Evolutionary conservation across 2,329 filamentous ascomycete species (phyloP).

Genomic region (Tolypocladium nubicola): DNA sequence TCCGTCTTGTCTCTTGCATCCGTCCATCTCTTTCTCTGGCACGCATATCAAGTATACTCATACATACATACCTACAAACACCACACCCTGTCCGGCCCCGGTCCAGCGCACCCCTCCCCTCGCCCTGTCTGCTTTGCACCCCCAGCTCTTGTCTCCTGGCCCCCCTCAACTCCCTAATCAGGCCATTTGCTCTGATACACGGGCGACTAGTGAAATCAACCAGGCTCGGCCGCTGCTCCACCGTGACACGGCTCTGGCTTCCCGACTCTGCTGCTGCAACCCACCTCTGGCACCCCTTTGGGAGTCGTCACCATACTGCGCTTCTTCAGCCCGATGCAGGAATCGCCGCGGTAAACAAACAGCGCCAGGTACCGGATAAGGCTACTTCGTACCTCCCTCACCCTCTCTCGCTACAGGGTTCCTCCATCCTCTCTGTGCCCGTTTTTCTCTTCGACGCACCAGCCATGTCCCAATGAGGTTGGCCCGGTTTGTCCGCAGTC

Average conservation of each 20-base stretch:
- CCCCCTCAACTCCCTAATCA: slow-evolving; percentile 10
- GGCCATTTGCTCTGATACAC: slow-evolving; percentile 10
- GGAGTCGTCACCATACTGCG: slow-evolving; percentile 2
- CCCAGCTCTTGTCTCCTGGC: slow-evolving; percentile 2
- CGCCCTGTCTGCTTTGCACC: not conserved
- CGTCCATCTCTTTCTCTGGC: not conserved
- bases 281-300: slow-evolving; percentile 1
- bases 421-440: not conserved
- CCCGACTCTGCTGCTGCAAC: slow-evolving; percentile 3
- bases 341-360: slow-evolving; percentile 5
- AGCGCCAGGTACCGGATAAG: slow-evolving; percentile 6
- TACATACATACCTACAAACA: not conserved
- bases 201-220: slow-evolving; percentile 6
- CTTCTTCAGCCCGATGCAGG: slow-evolving; percentile 6
- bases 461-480: slow-evolving; percentile 34
- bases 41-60: not conserved
- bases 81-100: not conserved
- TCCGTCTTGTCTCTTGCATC: not conserved
- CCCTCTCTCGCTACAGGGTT: not conserved
- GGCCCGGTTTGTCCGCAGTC: slow-evolving; percentile 29
- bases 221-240: slow-evolving; percentile 9
- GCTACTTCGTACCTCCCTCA: slow-evolving; percentile 5
- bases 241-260: slow-evolving; percentile 9
- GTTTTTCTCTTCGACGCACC: slow-evolving; percentile 6
- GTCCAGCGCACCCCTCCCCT: not conserved